A percentile compares a stretch with the other conserved stretches of the same genome.
These are phyloP conservation scores for Craspedostauros australis DNA, from an alignment of 108 stramenopile species.

Conservation along the genomic window DNA sequence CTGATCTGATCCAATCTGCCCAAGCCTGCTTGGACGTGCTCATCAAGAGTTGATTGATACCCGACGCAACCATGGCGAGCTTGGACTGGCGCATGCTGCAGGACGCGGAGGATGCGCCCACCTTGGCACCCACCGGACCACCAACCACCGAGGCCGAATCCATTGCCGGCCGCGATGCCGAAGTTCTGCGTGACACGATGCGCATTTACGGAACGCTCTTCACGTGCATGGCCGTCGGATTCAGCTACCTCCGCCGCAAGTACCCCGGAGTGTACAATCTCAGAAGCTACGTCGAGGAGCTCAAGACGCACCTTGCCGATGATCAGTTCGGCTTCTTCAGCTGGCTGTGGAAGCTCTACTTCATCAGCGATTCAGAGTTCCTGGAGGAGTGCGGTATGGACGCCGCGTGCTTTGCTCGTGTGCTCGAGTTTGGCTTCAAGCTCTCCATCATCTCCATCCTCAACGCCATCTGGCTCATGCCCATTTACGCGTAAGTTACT, in stretches of 20 bases:
- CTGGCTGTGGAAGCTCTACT: constrained; percentile 56
- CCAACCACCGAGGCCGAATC: too few relatives aligned
- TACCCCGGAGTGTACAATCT: constrained; percentile 45
- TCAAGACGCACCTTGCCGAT: constrained; percentile 35
- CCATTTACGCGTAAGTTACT: constrained; percentile 30
- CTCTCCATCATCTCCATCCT: constrained; percentile 37
- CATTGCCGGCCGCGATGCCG: too few relatives aligned
- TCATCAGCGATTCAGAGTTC: constrained; percentile 42
- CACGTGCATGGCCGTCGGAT: constrained; percentile 26
- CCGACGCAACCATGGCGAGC: too few relatives aligned
- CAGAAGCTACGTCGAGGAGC: constrained; percentile 32
- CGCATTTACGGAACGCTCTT: constrained; percentile 49
- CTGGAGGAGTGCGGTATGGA: constrained; percentile 57
- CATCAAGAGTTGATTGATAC: too few relatives aligned
- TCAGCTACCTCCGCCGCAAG: constrained; percentile 36
- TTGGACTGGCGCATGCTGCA: too few relatives aligned
- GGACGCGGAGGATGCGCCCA: too few relatives aligned
- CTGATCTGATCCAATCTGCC: too few relatives aligned
- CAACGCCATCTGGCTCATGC: constrained; percentile 42
- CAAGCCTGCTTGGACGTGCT: too few relatives aligned
- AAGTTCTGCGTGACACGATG: constrained; percentile 34
- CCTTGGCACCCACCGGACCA: too few relatives aligned
- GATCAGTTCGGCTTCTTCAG: constrained; percentile 36
- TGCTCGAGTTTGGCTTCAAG: constrained; percentile 48
- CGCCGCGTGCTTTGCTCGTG: constrained; percentile 41